phyloP scores from a whole-genome alignment of 805 yeast species.

The Cyberlindnera maritima region DNA sequence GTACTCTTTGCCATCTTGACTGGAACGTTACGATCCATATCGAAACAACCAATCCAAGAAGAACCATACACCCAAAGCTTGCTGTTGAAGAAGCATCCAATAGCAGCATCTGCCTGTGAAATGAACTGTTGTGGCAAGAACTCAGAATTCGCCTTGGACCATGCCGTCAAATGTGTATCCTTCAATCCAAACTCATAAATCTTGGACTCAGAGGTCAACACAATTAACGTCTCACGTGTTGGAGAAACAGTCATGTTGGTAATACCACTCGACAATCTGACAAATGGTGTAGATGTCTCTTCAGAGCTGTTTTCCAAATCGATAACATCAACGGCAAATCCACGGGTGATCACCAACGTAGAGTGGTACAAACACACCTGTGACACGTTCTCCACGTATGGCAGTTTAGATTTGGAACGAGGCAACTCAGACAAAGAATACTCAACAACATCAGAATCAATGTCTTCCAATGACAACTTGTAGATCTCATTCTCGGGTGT shows the following conservation, averaged over 20 bases:
- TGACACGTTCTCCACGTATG: slow-evolving; percentile 50
- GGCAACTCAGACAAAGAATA: slow-evolving; percentile 40
- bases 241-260: slow-evolving; percentile 59
- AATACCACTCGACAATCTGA: slow-evolving; percentile 58
- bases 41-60: slow-evolving; percentile 76
- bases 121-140: slow-evolving; percentile 65
- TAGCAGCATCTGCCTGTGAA: slow-evolving; percentile 60
- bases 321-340: slow-evolving; percentile 52
- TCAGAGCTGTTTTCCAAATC: slow-evolving; percentile 29
- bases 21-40: slow-evolving; percentile 57
- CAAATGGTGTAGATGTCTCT: slow-evolving; percentile 39
- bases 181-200: slow-evolving; percentile 61
- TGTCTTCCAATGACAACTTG: slow-evolving; percentile 30
- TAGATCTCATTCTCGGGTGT: slow-evolving; percentile 63
- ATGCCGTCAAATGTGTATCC: slow-evolving; percentile 49
- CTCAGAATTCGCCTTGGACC: slow-evolving; percentile 81
- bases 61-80: slow-evolving; percentile 87
- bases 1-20: slow-evolving; percentile 29
- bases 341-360: slow-evolving; percentile 55
- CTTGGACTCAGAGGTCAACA: slow-evolving; percentile 71
- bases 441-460: slow-evolving; percentile 25
- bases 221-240: slow-evolving; percentile 47
- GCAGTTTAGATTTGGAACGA: slow-evolving; percentile 33
- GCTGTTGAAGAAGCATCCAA: slow-evolving; percentile 56
- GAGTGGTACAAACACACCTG: slow-evolving; percentile 44